phyloP scores from a whole-genome alignment of 192 early-diverging fungal genomes.

The Entomortierella parvispora region DNA sequence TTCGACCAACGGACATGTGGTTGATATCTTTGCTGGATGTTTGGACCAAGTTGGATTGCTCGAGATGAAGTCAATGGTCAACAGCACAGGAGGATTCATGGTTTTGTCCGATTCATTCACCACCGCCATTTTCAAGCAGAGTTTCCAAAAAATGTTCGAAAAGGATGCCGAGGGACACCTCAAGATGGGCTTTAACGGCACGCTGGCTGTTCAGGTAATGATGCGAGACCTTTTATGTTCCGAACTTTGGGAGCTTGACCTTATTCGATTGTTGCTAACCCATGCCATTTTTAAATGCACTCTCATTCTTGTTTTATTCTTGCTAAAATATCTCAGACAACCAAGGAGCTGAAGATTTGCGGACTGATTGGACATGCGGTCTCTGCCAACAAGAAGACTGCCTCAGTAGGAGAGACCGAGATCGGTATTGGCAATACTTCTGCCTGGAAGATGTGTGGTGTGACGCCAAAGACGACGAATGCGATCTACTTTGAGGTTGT shows the following conservation, averaged over 20 bases:
- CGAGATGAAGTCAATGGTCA: conserved; percentile 95
- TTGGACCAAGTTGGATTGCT: conserved; percentile 96
- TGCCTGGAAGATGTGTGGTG: conserved; percentile 93
- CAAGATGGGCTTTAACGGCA: conserved; percentile 98
- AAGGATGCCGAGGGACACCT: conserved; percentile 90
- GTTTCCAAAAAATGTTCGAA: conserved; percentile 93
- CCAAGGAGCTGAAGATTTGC: conserved; percentile 94
- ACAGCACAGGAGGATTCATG: conserved; percentile 91
- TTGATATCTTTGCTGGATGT: conserved; percentile 99
- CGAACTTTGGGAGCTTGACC: background rate
- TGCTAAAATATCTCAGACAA: conserved; percentile 71
- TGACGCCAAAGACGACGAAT: conserved; percentile 86
- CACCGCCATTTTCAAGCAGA: conserved; percentile 97
- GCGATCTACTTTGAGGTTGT: conserved; percentile 98
- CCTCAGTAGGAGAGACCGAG: conserved; percentile 95
- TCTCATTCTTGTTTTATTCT: too few species aligned
- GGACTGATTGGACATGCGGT: conserved; percentile 97
- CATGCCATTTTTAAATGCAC: too few species aligned
- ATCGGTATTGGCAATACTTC: conserved; percentile 97
- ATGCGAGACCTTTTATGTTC: background rate
- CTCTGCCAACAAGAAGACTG: conserved; percentile 88
- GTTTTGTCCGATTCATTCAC: conserved; percentile 96
- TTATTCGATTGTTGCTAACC: background rate
- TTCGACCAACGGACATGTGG: conserved; percentile 86
- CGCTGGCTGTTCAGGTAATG: conserved; percentile 90